These are phyloP conservation scores for Myxozyma kluyveri DNA, from an alignment of 805 yeast genomes.

Conservation along the genomic window DNA sequence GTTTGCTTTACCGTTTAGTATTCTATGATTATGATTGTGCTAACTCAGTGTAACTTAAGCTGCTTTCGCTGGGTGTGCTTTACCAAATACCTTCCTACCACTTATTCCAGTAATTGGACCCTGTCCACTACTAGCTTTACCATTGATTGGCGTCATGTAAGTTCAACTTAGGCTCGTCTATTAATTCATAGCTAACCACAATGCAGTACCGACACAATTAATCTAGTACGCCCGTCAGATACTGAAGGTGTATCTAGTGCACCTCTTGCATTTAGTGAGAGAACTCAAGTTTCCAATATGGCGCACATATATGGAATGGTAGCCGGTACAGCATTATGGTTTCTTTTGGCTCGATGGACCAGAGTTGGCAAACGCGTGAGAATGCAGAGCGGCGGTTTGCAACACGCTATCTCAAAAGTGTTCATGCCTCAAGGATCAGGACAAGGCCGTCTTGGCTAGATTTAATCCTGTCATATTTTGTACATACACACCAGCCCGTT, in stretches of 20 bases:
- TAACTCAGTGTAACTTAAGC: too few relatives aligned
- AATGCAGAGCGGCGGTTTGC: slow-evolving; percentile 10
- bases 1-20: neutral
- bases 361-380: slow-evolving; percentile 10
- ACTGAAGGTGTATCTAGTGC: neutral
- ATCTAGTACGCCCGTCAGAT: neutral
- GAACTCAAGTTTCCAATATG: neutral
- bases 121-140: slow-evolving; percentile 18
- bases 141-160: slow-evolving; percentile 15
- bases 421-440: too few relatives aligned
- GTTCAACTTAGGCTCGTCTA: neutral
- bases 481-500: too few relatives aligned
- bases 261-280: neutral
- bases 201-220: neutral
- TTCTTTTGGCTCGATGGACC: slow-evolving; percentile 19
- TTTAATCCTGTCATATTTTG: too few relatives aligned
- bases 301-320: slow-evolving; percentile 21
- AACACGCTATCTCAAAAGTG: slow-evolving; percentile 6
- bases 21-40: too few relatives aligned
- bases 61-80: slow-evolving; percentile 12
- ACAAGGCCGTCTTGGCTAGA: too few relatives aligned
- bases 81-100: slow-evolving; percentile 20
- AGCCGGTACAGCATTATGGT: slow-evolving; percentile 21
- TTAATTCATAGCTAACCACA: neutral
- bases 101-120: slow-evolving; percentile 13